phyloP scores from a whole-genome alignment of 2,329 filamentous ascomycete species.

The Talaromyces sp. region DNA sequence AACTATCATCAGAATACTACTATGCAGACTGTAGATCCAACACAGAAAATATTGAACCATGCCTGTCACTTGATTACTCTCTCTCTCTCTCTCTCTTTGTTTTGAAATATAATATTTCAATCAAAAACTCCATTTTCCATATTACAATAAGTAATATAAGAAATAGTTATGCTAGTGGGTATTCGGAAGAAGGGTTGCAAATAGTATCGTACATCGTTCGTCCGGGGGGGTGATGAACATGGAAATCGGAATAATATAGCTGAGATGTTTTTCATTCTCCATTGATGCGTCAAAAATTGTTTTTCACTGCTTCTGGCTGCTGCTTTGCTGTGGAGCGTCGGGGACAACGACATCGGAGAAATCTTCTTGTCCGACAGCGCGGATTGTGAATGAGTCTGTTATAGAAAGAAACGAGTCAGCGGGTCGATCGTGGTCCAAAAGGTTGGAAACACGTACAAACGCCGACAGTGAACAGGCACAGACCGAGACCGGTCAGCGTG shows the following conservation, averaged over 20 bases:
- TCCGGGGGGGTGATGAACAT: neutral
- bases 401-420: neutral
- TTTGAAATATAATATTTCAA: neutral
- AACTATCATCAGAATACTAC: neutral
- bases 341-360: constrained; percentile 95
- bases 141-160: neutral
- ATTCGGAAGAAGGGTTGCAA: neutral
- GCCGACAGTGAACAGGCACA: constrained; percentile 70
- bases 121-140: neutral
- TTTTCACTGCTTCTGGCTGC: constrained; percentile 11
- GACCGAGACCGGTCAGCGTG: constrained; percentile 68
- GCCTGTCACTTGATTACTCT: neutral
- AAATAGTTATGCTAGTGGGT: neutral
- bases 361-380: constrained; percentile 88
- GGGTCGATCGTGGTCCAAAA: neutral
- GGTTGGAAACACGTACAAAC: constrained; percentile 66
- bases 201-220: neutral
- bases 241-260: neutral
- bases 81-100: neutral
- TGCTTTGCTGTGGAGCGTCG: constrained; percentile 52
- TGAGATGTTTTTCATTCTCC: neutral
- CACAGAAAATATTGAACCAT: too few species aligned
- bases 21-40: neutral
- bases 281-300: neutral
- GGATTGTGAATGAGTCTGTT: constrained; percentile 66